Conservation (phyloP, 2,329 filamentous ascomycete species). For the Cladosporium austrohemisphaericum region DNA sequence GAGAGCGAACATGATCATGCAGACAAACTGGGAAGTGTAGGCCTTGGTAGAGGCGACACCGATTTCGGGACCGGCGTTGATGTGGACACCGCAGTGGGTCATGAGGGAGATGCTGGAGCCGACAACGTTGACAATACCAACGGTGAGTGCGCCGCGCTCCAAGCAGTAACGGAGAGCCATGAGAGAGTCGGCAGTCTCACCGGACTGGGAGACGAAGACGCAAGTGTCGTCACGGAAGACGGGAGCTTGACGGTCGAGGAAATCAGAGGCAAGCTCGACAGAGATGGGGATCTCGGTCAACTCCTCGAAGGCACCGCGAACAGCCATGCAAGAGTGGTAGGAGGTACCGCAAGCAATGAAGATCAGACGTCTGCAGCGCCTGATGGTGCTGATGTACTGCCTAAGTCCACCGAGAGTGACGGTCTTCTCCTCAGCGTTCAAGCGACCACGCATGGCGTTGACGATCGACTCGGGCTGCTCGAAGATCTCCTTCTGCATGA, state of each 20-base stretch:
- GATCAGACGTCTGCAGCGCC: constrained; percentile 93
- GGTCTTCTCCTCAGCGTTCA: constrained; percentile 88
- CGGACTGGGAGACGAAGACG: constrained; percentile 97
- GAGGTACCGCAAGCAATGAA: constrained; percentile 99
- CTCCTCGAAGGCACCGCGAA: constrained; percentile 96
- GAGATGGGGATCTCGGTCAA: constrained; percentile 96
- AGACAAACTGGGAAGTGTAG: constrained; percentile 98
- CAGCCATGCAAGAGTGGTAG: constrained; percentile 99
- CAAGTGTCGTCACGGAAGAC: constrained; percentile 99
- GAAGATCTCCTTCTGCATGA: constrained; percentile 99
- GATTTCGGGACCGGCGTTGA: constrained; percentile 97
- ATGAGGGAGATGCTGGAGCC: constrained; percentile 97
- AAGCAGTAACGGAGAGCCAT: constrained; percentile 97
- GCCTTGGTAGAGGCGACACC: constrained; percentile 99
- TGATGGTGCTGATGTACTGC: constrained; percentile 94
- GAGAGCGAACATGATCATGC: constrained; percentile 99
- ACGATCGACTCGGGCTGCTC: constrained; percentile 99
- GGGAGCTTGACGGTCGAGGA: constrained; percentile 91
- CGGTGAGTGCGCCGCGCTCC: constrained; percentile 93
- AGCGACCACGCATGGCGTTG: constrained; percentile 99
- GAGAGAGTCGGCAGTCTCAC: constrained; percentile 95
- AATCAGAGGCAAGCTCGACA: constrained; percentile 95
- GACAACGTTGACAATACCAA: constrained; percentile 97
- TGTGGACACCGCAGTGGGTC: constrained; percentile 98
- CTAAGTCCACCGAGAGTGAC: constrained; percentile 94